A percentile compares a stretch with the other conserved stretches of the same genome.
Evolutionary conservation across 2,329 filamentous ascomycete species (phyloP).

Genomic region (Ceratocystis albifundus): DNA sequence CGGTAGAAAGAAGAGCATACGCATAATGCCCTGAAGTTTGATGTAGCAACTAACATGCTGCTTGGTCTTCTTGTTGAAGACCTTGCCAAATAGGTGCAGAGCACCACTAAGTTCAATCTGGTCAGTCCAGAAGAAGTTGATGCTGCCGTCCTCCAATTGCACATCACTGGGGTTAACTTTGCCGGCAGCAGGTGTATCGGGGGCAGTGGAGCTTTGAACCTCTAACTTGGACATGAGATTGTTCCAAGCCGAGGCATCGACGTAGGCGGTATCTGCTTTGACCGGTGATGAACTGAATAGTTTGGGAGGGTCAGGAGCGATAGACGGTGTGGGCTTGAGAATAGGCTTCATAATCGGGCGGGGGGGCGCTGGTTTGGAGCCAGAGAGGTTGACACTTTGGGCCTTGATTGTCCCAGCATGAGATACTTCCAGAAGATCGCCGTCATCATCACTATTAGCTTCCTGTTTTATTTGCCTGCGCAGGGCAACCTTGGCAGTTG

Average conservation of each 20-base stretch:
- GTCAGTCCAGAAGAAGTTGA: constrained; percentile 95
- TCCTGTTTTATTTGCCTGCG: constrained; percentile 48
- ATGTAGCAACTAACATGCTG: constrained; percentile 83
- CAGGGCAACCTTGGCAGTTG: constrained; percentile 64
- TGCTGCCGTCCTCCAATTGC: constrained; percentile 83
- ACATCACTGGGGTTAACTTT: constrained; percentile 76
- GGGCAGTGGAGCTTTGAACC: constrained; percentile 54
- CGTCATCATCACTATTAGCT: constrained; percentile 61
- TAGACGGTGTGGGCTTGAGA: constrained; percentile 40
- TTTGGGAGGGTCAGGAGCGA: constrained; percentile 48
- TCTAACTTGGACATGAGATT: constrained; percentile 76
- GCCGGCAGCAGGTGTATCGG: constrained; percentile 50
- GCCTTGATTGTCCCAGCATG: constrained; percentile 58
- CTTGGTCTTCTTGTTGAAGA: constrained; percentile 73
- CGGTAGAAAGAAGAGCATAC: constrained; percentile 88
- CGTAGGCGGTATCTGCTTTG: constrained; percentile 25
- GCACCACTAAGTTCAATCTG: constrained; percentile 87
- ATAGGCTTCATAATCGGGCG: constrained; percentile 46
- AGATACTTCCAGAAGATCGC: constrained; percentile 78
- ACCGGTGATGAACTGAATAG: constrained; percentile 30
- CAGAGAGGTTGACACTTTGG: constrained; percentile 72
- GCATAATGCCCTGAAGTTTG: constrained; percentile 86
- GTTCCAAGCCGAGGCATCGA: constrained; percentile 82
- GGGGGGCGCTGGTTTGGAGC: constrained; percentile 57
- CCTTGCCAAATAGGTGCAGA: constrained; percentile 90